Evolutionary conservation across 345 rosid species (phyloP).

Genomic region (Psidium guajava): DNA sequence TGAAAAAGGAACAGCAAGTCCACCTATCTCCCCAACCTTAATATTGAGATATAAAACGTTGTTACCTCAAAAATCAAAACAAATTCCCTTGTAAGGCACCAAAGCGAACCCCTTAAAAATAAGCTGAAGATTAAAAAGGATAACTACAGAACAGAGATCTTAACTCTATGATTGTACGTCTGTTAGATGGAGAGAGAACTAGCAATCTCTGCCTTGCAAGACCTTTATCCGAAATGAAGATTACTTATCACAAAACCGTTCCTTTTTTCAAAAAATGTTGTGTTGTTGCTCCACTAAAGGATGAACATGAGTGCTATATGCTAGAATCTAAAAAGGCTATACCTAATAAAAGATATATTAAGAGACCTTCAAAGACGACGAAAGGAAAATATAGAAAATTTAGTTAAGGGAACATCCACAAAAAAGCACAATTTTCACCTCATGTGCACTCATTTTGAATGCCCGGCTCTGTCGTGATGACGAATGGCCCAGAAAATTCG

Average conservation of each 20-base stretch:
- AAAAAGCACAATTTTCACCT: slow-evolving; percentile 27
- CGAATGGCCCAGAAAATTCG: slow-evolving; percentile 15
- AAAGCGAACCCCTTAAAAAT: neutral
- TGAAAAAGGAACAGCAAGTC: neutral
- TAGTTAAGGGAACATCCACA: neutral
- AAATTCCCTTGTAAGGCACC: neutral
- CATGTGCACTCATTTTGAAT: slow-evolving; percentile 80
- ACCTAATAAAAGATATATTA: neutral
- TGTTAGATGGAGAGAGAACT: neutral
- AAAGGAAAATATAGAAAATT: neutral
- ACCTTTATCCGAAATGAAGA: neutral
- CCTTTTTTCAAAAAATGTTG: neutral
- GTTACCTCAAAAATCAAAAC: neutral
- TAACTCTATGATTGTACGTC: neutral
- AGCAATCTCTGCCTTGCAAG: neutral
- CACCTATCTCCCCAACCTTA: neutral
- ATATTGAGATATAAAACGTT: neutral
- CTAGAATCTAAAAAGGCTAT: neutral
- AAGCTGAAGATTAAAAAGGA: neutral
- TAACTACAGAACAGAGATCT: neutral
- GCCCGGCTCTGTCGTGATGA: slow-evolving; percentile 29
- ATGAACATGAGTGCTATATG: neutral
- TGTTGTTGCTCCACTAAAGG: neutral
- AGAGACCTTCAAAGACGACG: neutral
- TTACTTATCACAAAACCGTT: neutral